Evolutionary conservation across 2,329 filamentous ascomycete species (phyloP).

Genomic region (Phialocephala subalpina): DNA sequence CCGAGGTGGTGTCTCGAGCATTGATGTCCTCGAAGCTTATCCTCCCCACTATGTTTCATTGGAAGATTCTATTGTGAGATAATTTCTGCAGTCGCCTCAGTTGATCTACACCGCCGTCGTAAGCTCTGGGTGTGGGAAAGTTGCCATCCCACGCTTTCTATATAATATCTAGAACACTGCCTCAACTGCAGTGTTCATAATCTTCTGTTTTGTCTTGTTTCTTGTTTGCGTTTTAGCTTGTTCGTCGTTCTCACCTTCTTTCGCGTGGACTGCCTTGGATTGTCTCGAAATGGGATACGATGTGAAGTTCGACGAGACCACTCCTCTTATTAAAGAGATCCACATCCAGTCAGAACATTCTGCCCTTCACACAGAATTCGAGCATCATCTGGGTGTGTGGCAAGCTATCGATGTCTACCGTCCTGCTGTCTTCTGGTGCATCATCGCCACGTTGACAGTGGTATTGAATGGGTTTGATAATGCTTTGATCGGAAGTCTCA

Average conservation of each 20-base stretch:
- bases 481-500: slow-evolving; percentile 20
- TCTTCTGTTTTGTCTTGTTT: not conserved
- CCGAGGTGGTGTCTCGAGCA: not conserved
- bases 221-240: not conserved
- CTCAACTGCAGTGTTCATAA: not conserved
- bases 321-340: slow-evolving; percentile 5
- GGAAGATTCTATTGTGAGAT: not conserved
- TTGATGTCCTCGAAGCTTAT: not conserved
- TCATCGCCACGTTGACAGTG: slow-evolving; percentile 12
- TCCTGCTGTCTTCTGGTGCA: slow-evolving; percentile 20
- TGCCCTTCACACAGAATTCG: slow-evolving; percentile 20
- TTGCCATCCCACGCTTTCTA: not conserved
- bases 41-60: not conserved
- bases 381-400: slow-evolving; percentile 15
- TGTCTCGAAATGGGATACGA: not conserved
- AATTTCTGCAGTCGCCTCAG: not conserved
- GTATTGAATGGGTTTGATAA: slow-evolving; percentile 20
- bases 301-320: not conserved
- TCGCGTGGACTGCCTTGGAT: not conserved
- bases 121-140: not conserved
- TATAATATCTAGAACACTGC: not conserved
- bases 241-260: not conserved
- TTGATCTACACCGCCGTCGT: slow-evolving; percentile 7
- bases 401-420: slow-evolving; percentile 15
- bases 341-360: slow-evolving; percentile 14